Conservation (phyloP, 225 moss, liverwort and hornwort species). For the Climacium dendroides region DNA sequence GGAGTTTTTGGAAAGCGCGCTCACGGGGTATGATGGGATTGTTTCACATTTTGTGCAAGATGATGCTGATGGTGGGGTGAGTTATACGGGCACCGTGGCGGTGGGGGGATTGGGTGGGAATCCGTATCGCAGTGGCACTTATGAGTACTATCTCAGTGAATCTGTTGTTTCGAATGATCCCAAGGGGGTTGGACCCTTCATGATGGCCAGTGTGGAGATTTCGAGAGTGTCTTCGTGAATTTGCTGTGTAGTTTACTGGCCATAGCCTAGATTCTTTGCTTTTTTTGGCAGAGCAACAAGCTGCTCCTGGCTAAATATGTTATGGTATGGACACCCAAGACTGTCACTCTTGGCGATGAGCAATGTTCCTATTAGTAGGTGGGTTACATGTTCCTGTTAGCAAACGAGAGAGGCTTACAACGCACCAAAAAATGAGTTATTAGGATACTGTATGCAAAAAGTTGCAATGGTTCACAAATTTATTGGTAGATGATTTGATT, state of each 20-base stretch:
- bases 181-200: constrained; percentile 59
- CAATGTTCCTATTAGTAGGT: background rate
- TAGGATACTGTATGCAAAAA: background rate
- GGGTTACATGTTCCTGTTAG: background rate
- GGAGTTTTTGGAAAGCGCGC: background rate
- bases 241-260: background rate
- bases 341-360: background rate
- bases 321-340: no score
- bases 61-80: constrained; percentile 24
- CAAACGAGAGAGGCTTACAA: background rate
- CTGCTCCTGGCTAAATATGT: background rate
- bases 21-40: constrained; percentile 28
- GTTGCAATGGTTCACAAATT: background rate
- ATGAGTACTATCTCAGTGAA: constrained; percentile 50
- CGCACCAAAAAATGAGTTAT: background rate
- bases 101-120: constrained; percentile 58
- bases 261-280: background rate
- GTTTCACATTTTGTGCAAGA: constrained; percentile 32
- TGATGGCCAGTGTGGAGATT: constrained; percentile 46
- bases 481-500: background rate
- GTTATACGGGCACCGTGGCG: constrained; percentile 28
- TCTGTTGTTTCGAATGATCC: constrained; percentile 52
- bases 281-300: background rate
- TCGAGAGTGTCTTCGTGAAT: background rate
- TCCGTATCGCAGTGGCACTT: constrained; percentile 45